Evolutionary conservation across 331 rosid species (phyloP).

Genomic region (Malus hybrid): DNA sequence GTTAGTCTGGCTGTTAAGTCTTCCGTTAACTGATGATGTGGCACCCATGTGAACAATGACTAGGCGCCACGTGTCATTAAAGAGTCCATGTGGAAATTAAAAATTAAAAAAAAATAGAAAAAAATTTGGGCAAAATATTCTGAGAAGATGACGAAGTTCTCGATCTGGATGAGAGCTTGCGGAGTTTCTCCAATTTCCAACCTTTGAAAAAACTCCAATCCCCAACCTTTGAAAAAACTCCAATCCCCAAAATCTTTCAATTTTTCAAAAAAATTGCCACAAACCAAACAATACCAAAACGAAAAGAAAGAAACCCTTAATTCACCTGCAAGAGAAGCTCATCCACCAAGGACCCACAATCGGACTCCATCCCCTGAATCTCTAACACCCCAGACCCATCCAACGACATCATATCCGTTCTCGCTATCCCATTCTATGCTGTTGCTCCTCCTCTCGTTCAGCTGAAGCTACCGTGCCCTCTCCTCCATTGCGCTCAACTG

Average conservation of each 20-base stretch:
- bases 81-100: no score
- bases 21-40: no score
- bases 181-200: neutral
- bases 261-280: neutral
- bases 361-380: slow-evolving; percentile 9
- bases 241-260: slow-evolving; percentile 16
- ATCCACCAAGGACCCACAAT: slow-evolving; percentile 29
- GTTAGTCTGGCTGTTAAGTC: no score
- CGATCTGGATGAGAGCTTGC: no score
- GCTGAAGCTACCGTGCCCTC: slow-evolving; percentile 23
- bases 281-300: neutral
- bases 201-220: neutral
- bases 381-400: slow-evolving; percentile 6
- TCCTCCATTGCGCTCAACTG: slow-evolving; percentile 51
- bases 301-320: neutral
- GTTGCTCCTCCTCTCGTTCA: neutral
- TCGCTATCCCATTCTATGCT: neutral
- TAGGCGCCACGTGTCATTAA: no score
- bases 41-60: no score
- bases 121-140: no score
- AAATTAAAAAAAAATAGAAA: no score
- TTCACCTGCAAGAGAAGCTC: slow-evolving; percentile 64
- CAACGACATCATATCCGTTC: slow-evolving; percentile 21
- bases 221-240: neutral
- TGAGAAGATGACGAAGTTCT: no score